phyloP scores from a whole-genome alignment of 345 rosid species.

The Citrus hindsii region DNA sequence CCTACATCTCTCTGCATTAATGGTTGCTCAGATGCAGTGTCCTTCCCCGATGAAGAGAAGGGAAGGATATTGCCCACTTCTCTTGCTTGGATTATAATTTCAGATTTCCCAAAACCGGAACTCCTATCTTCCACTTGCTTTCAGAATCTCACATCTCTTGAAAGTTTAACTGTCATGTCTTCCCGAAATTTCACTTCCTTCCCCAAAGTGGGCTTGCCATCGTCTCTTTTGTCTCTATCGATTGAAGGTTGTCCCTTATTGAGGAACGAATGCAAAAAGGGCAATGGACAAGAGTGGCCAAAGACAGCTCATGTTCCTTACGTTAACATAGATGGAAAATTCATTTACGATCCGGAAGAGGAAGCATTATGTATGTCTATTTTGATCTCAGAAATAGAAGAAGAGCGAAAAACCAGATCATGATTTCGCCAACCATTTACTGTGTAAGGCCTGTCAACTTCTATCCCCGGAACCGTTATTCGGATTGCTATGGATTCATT shows the following conservation, averaged over 20 bases:
- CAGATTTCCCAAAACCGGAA: constrained; percentile 2
- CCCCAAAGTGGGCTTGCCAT: neutral
- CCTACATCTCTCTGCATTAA: neutral
- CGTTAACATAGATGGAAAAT: neutral
- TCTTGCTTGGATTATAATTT: neutral
- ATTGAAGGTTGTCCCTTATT: neutral
- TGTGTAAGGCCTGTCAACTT: no score
- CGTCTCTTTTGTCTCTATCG: neutral
- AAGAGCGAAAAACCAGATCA: neutral
- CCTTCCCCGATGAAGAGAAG: constrained; percentile 10
- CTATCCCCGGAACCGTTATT: no score
- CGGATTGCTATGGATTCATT: no score
- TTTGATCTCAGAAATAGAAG: neutral
- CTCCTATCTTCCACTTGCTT: constrained; percentile 1
- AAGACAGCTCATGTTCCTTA: no score
- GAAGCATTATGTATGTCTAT: neutral
- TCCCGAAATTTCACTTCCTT: constrained; percentile 14
- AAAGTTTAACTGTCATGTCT: neutral
- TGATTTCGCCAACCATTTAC: no score
- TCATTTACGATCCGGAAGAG: neutral
- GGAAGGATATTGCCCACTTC: constrained; percentile 13
- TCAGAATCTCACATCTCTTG: constrained; percentile 11
- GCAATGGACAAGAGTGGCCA: no score
- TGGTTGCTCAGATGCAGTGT: neutral
- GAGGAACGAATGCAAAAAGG: neutral